These are phyloP conservation scores for Dalbergia oliveri DNA, from an alignment of 306 rosid species.

Conservation along the genomic window DNA sequence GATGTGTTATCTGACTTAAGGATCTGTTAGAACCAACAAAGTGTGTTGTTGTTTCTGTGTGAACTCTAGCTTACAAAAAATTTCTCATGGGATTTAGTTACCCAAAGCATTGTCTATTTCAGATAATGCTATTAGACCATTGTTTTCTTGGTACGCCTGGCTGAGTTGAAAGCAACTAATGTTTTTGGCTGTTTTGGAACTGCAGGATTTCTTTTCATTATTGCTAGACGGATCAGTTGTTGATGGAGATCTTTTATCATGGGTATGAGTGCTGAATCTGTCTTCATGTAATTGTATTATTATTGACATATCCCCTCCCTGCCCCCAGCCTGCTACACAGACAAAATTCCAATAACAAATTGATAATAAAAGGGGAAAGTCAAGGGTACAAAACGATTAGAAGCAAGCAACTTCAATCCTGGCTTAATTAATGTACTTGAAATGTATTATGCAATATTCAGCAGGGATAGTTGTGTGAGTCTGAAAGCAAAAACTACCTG, in stretches of 20 bases:
- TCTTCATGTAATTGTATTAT: background rate
- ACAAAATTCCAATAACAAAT: background rate
- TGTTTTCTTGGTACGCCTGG: conserved; percentile 4
- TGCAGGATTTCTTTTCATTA: conserved; percentile 81
- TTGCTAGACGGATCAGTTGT: conserved; percentile 71
- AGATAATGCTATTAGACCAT: conserved; percentile 5
- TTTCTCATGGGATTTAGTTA: background rate
- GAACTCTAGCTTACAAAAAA: background rate
- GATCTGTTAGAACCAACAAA: background rate
- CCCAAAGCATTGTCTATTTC: conserved; percentile 24
- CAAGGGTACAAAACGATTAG: background rate
- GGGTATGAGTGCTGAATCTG: conserved; percentile 65
- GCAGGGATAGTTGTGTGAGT: background rate
- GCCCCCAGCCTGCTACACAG: background rate
- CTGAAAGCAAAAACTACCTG: background rate
- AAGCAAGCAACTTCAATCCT: background rate
- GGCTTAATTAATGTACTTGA: background rate
- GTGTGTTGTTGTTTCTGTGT: background rate
- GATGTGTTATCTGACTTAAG: background rate
- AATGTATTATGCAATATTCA: background rate
- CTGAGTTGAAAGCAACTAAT: conserved; percentile 21
- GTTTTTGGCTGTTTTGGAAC: conserved; percentile 34
- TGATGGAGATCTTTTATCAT: conserved; percentile 88
- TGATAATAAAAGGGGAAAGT: background rate
- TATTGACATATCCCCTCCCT: conserved; percentile 10